These are phyloP conservation scores for Babesia sp. DNA, from an alignment of 169 alveolate species.

Conservation along the genomic window DNA sequence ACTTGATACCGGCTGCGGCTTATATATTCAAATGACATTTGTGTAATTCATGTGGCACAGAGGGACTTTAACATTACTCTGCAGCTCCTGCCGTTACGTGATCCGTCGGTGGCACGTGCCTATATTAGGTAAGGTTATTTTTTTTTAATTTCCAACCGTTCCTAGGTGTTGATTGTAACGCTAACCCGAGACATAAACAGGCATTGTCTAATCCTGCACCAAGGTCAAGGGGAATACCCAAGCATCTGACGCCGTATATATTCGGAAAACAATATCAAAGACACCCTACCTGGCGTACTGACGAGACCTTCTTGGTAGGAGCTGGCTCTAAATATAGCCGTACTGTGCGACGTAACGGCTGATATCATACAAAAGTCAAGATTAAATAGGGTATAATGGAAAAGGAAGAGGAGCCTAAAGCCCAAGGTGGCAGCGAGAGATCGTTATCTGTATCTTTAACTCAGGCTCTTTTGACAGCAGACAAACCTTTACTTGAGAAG, in stretches of 20 bases:
- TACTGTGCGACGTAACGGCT: constrained; percentile 46
- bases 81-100: constrained; percentile 86
- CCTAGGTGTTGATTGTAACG: constrained; percentile 84
- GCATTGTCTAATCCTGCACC: constrained; percentile 83
- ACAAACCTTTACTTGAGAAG: constrained; percentile 51
- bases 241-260: constrained; percentile 79
- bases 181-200: constrained; percentile 86
- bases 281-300: constrained; percentile 75
- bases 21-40: no score
- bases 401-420: neutral
- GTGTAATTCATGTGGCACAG: constrained; percentile 78
- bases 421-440: neutral
- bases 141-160: neutral
- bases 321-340: constrained; percentile 51
- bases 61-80: constrained; percentile 80
- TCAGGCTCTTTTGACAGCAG: constrained; percentile 66
- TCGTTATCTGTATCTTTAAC: constrained; percentile 49
- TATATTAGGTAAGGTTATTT: constrained; percentile 67
- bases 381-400: neutral
- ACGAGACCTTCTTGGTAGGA: constrained; percentile 54
- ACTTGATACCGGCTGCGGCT: no score
- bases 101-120: constrained; percentile 86
- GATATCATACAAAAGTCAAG: neutral
- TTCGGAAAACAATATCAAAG: constrained; percentile 81
- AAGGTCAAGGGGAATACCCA: constrained; percentile 85